Conservation (phyloP, 352 stramenopile species). For the Phytopythium oedochilum region DNA sequence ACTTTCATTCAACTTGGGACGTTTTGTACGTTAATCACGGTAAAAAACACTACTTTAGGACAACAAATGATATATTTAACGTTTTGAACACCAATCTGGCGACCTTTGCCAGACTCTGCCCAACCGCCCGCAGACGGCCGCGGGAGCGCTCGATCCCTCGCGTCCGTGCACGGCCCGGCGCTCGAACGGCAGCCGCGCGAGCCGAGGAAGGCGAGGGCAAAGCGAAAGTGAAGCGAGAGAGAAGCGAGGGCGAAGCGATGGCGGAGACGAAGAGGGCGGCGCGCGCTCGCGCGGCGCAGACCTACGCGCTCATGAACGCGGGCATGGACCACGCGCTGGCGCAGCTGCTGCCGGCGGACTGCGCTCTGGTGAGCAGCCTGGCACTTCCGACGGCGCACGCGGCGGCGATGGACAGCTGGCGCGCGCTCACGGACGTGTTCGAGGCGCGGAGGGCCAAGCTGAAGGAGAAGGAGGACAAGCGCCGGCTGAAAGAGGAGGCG, state of each 20-base stretch:
- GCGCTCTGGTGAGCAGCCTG: constrained; percentile 15
- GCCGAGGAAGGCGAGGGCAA: no score
- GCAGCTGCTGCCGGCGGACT: constrained; percentile 15
- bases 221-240: no score
- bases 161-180: background rate
- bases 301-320: constrained; percentile 39
- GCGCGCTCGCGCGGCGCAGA: constrained; percentile 15
- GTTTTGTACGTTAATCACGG: no score
- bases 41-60: no score
- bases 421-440: constrained; percentile 12
- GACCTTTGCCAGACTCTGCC: no score
- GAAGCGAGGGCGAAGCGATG: background rate
- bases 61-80: no score
- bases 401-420: constrained; percentile 14
- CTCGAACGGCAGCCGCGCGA: background rate
- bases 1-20: background rate
- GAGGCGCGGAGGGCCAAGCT: constrained; percentile 18
- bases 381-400: constrained; percentile 2
- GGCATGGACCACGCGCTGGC: constrained; percentile 47
- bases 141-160: background rate
- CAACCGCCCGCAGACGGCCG: background rate
- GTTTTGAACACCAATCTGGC: no score
- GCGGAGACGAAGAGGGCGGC: background rate
- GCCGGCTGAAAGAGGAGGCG: constrained; percentile 17
- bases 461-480: constrained; percentile 9